A percentile compares a stretch with the other conserved stretches of the same genome.
Evolutionary conservation across 345 rosid species (phyloP).

Genomic region (Aegle marmelos): DNA sequence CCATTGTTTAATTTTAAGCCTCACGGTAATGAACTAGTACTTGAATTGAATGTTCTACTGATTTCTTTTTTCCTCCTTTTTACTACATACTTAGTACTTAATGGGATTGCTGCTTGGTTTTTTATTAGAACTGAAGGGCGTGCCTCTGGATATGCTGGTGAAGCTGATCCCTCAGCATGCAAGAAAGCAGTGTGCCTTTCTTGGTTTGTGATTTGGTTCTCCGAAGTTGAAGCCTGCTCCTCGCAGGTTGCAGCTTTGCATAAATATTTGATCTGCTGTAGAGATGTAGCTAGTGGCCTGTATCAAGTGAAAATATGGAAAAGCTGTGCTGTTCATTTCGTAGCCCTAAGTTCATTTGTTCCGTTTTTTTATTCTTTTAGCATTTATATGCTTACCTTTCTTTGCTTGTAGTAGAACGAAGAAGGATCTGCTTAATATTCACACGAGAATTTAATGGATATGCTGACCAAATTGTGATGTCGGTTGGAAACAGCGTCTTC

Average conservation of each 20-base stretch:
- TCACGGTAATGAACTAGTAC: slow-evolving; percentile 49
- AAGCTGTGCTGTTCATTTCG: slow-evolving; percentile 9
- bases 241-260: slow-evolving; percentile 29
- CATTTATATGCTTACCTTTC: neutral
- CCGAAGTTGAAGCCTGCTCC: slow-evolving; percentile 29
- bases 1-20: slow-evolving; percentile 93
- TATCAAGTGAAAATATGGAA: slow-evolving; percentile 16
- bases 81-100: neutral
- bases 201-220: slow-evolving; percentile 38
- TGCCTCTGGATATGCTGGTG: slow-evolving; percentile 46
- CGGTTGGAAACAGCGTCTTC: too few relatives aligned
- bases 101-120: neutral
- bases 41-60: neutral
- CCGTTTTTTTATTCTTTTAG: slow-evolving; percentile 9
- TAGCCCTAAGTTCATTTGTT: slow-evolving; percentile 20
- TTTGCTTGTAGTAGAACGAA: slow-evolving; percentile 10
- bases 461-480: slow-evolving; percentile 14
- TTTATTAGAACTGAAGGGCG: slow-evolving; percentile 76
- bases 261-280: slow-evolving; percentile 10
- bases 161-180: slow-evolving; percentile 71
- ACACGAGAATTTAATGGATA: slow-evolving; percentile 11
- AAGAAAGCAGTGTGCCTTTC: slow-evolving; percentile 50
- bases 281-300: slow-evolving; percentile 22
- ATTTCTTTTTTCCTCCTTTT: neutral
- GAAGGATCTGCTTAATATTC: slow-evolving; percentile 8